Evolutionary conservation across 208 protist genomes (phyloP), one percentile per base, ranked within the genome.

Genomic region (Leishmania turanica): DNA sequence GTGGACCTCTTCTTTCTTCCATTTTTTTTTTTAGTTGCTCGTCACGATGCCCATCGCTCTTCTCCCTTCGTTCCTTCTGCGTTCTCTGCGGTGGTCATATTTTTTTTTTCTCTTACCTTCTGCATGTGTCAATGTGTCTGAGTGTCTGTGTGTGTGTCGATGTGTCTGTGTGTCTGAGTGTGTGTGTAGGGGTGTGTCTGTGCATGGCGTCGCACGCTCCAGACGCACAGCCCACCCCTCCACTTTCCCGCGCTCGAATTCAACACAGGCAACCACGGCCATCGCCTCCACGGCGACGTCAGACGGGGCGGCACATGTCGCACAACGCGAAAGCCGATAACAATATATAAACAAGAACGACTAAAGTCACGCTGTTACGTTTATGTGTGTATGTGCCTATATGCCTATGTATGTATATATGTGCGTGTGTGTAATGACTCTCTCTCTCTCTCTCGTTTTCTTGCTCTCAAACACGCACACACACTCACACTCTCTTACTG

Each of bases 1-100:
- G 8, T n/a, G 21, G 13, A 47, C 27, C 56, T 62, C 27, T 62
- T 62, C 45, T 34, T 51, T 27, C n/a, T 68, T 65, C 58, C 45
- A 68, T 34, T n/a, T 64, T 60, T 79, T 71, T 34, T 34, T 79
- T 71, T 34, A 1, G 34, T 77, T 62, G 34, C 49, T 53, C 73
- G 15, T 54, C 56, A 62, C 56, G 56, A 15, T 69, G 31, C 15
- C 64, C 64, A 69, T 69, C 31, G 11, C 64, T 17, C 37, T 4
- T 58, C 78, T 71, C 70, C 8, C 47, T 40, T 31, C n/a, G 66
- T 11, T 65, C 13, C 75, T 45, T 64, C 68, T 47, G 45, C 45
- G 69, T 82, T 45, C 9, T 31, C 47, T 11, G 40, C 24, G 19
- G n/a, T 78, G 42, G 13, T 31, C 42, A 45, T 78, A 42, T 68